Base-by-base conservation (phyloP, 2,329 filamentous ascomycete genomes). In the Paraphaeosphaeria sporulosa region DNA sequence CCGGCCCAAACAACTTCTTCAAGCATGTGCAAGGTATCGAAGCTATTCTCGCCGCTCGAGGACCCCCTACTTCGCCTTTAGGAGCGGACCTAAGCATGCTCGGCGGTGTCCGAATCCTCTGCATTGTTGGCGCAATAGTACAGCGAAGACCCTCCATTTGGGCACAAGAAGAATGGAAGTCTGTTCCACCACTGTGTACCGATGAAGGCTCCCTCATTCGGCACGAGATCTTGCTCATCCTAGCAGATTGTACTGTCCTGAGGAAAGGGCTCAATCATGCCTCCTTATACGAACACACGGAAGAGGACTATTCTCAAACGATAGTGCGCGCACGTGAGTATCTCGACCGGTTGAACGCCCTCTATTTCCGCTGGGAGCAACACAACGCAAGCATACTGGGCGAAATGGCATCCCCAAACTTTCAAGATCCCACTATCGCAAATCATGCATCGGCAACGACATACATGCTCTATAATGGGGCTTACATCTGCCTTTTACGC, bases 11-110 rank as follows among this genome's bases (percentile, higher is more conserved):
- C 43, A 67, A 72, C 32, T 74, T 72, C 36, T 59, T 73, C 34
- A 71, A 70, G 49, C 72, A 75, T 49, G 61, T 70, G 21, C 61
- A 64, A 30, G 72, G 72, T 10, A 59, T 75, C n/a, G 72, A 75
- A 44, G 65, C 66, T 3, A 69, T 75, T 13, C 63, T 72, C 44
- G 58, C 60, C 23, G 32, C 70, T 42, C 58, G 71, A 53, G 71
- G 72, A 1, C 68, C 70, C 0, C 70, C 70, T 1, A 60, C 42
- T 8, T 50, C 63, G 12, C 43, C 57, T 12, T 55, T 52, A 1
- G 59, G 52, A 5, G 47, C 59, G 3, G 67, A 63, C 5, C 59
- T 64, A 4, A 59, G 54, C 0, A 65, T 74, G 1, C 64, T 72
- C 25, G 61, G 64, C 7, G 66, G 64, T 9, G 47, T 74, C 0